A percentile compares a stretch with the other conserved stretches of the same genome.
Conservation (phyloP, 129 eudicot genomes). For the Helianthus annuus region HanXRQr2.0-SUNRISE NC_035443.2:165844601-165845100, state of each 20-base stretch:
- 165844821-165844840: conserved; percentile 72
- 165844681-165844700: not conserved
- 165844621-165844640: not conserved
- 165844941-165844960: conserved; percentile 68
- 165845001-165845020: conserved; percentile 59
- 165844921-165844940: not conserved
- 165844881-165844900: not conserved
- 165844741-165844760: too few relatives aligned
- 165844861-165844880: not conserved
- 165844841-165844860: conserved; percentile 67
- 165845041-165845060: conserved; percentile 18
- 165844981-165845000: conserved; percentile 61
- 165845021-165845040: conserved; percentile 77
- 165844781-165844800: conserved; percentile 1
- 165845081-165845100: too few relatives aligned
- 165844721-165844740: not conserved
- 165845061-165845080: not conserved
- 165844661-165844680: not conserved
- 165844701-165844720: not conserved
- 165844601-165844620: not conserved
- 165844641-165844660: not conserved
- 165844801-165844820: conserved; percentile 64
- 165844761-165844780: too few relatives aligned
- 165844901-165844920: conserved; percentile 10
- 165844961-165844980: conserved; percentile 68